Evolutionary conservation across 345 rosid genomes (phyloP), one percentile per base, ranked within the genome.

Genomic region (Eutrema yunnanense): DNA sequence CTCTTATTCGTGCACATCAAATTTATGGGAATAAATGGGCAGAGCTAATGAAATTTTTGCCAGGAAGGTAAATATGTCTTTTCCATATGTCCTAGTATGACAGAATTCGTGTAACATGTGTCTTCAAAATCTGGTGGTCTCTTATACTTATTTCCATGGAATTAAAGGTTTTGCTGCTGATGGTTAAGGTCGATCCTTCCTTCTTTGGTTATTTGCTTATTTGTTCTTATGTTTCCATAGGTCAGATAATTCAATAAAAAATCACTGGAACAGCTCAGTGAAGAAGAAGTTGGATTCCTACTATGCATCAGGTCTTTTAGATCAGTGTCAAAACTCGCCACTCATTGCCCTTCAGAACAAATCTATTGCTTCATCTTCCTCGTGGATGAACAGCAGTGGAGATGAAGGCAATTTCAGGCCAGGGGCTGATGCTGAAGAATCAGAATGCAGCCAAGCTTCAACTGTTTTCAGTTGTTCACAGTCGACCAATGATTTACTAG

Each of bases 211-310:
- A 10, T 57, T 51, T 71, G 3, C 62, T 71, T 52, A 32, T 77
- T 19, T 71, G 42, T 73, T 50, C 73, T 72, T 79, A 65, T 78
- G 12, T 78, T 75, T 62, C 72, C 71, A 83, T 93, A 96, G 99
- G 92, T 86, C 99, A 59, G 99, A 96, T 87, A 96, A 96, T 78
- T 80, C 98, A 19, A 96, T 96, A 72, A 96, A 96, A 82, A 96
- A 96, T 81, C 99, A 92, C 80, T 96, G 99, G 99, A 90, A 96
- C 87, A 96, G 99, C 82, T 96, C 98, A 62, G 96, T 96, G 75
- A 96, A 88, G 82, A 96, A 96, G 91, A 96, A 96, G 81, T 69
- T 96, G 81, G 97, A 92, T 70, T 88, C 98, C 40, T 96, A 92
- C 73, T 73, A 88, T 71, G 92, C 91, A 56, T 90, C 98, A 13